Percentiles rank a stretch among this genome's conserved stretches.
Evolutionary conservation across 2,329 filamentous ascomycete species (phyloP).

Genomic region (Colletotrichum karsti): DNA sequence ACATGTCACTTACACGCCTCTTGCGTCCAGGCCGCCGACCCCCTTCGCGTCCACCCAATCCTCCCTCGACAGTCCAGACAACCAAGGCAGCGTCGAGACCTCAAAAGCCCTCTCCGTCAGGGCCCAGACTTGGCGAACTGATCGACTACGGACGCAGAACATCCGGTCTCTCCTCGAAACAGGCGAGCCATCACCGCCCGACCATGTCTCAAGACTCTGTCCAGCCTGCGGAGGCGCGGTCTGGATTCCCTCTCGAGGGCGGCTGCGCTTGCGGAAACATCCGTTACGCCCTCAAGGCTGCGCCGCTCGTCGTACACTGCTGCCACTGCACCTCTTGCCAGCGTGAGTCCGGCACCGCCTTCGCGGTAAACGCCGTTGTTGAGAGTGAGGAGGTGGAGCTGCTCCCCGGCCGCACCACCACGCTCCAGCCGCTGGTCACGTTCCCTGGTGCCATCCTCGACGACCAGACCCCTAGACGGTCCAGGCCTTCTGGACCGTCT

Average conservation of each 20-base stretch:
- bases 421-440: conserved; percentile 1
- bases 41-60: neutral
- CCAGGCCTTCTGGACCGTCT: neutral
- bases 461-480: conserved; percentile 10
- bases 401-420: conserved; percentile 35
- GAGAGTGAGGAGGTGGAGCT: conserved; percentile 45
- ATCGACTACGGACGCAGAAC: neutral
- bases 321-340: conserved; percentile 58
- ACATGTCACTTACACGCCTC: conserved; percentile 15
- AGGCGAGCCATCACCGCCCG: neutral
- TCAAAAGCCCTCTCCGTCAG: neutral
- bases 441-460: conserved; percentile 9
- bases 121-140: neutral
- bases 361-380: conserved; percentile 51
- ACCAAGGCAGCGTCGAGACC: neutral
- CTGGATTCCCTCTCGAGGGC: conserved; percentile 38
- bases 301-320: conserved; percentile 55
- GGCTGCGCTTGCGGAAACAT: conserved; percentile 76
- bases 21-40: conserved; percentile 4
- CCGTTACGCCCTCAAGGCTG: conserved; percentile 70
- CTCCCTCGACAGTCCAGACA: conserved; percentile 1
- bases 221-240: neutral
- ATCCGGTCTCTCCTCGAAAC: conserved; percentile 17
- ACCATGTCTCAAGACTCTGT: conserved; percentile 18
- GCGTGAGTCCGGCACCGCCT: conserved; percentile 49